Evolutionary conservation across 495 filamentous ascomycete species (phyloP), one percentile per base, ranked within the genome.

Genomic region (Lentithecium fluviatile): DNA sequence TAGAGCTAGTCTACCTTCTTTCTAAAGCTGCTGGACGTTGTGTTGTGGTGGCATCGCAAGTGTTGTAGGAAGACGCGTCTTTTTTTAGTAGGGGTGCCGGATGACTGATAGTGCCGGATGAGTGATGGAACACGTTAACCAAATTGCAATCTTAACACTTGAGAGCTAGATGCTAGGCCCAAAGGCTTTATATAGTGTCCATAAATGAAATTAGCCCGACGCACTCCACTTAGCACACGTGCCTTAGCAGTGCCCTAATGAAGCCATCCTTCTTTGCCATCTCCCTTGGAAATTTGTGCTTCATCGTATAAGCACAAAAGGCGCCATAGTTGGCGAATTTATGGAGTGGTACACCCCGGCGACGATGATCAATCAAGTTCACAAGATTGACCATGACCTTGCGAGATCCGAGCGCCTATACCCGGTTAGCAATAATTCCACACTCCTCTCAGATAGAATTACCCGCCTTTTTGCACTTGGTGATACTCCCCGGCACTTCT

Each of bases 331-430:
- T 69, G 0, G 37, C 24, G 69, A 80, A 82, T 20, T 68, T 59
- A 29, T 56, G 49, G 3, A 78, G 68, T 3, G 43, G 46, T 3
- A 58, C 55, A 56, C 1, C 65, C 61, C 3, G 65, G 7, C 70
- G 74, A 53, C 73, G 72, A 21, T 71, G 68, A 17, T 85, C 77
- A 12, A 83, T 73, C 1, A 82, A 66, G 64, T 83, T 79, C 1
- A 83, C 70, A 26, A 82, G 73, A 58, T 83, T 83, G 65, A 84
- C 75, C 3, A 79, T 61, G 17, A 76, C 68, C 2, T 50, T 69
- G 17, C 70, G 73, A 6, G 40, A 43, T 6, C 19, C 19, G 6
- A 73, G 60, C 20, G 37, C 60, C 60, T 57, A 32, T 20, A 20
- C 49, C 24, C 21, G 8, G 5, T 46, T 12, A 19, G 8, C 21